These are phyloP conservation scores for Diaporthe batatas DNA, from an alignment of 2,329 filamentous ascomycete species.

Conservation along the genomic window DNA sequence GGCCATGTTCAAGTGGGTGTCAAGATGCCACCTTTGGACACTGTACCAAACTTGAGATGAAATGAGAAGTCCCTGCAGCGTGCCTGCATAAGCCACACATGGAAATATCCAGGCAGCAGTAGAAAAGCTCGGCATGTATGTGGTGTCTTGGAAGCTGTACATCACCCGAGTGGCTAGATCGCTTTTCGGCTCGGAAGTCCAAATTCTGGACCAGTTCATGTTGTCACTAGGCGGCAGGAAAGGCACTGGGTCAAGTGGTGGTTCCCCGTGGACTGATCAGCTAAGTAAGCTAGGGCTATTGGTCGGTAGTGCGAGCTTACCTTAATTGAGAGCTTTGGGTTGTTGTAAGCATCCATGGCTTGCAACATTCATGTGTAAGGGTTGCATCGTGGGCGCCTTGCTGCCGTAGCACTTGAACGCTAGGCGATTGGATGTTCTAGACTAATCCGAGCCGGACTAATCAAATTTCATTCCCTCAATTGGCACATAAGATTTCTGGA, in stretches of 20 bases:
- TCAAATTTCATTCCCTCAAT: no score
- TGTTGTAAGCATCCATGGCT: not conserved
- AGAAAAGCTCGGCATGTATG: not conserved
- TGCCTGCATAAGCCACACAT: not conserved
- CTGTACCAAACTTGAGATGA: not conserved
- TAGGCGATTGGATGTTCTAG: not conserved
- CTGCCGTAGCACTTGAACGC: not conserved
- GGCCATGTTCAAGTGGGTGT: conserved; percentile 1
- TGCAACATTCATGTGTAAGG: not conserved
- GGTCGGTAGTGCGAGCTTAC: not conserved
- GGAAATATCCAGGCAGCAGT: conserved; percentile 5
- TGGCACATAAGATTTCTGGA: not conserved
- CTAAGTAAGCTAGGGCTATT: not conserved
- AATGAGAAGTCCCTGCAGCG: not conserved
- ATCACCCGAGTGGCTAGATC: not conserved
- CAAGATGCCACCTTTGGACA: not conserved
- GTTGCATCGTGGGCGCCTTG: not conserved
- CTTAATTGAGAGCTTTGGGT: not conserved
- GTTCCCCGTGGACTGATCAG: not conserved
- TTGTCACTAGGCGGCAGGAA: not conserved
- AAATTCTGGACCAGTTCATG: not conserved
- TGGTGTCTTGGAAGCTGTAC: not conserved
- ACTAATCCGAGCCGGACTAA: no score
- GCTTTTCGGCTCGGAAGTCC: not conserved
- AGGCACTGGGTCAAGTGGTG: no score